Evolutionary conservation across 306 rosid genomes (phyloP).

Genomic region (Fagus crenata): DNA sequence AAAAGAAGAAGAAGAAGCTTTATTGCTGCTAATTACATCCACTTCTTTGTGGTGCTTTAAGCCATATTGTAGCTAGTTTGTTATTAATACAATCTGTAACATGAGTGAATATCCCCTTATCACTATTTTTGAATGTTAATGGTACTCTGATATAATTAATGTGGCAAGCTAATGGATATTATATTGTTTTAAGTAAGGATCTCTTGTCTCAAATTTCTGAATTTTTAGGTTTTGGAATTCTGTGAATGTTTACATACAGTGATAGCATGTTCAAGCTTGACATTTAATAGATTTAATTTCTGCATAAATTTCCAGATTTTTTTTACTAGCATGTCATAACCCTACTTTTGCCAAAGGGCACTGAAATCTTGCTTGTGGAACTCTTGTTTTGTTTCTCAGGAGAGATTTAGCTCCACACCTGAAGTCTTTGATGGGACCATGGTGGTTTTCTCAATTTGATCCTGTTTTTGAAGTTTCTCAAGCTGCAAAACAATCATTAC

Average conservation of each 20-base stretch:
- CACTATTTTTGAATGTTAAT: background rate
- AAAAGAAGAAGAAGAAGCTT: background rate
- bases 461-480: slow-evolving; percentile 85
- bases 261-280: slow-evolving; percentile 6
- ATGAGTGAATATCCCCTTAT: background rate
- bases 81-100: background rate
- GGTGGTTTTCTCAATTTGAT: slow-evolving; percentile 99
- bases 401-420: slow-evolving; percentile 90
- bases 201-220: background rate
- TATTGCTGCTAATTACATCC: background rate
- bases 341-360: slow-evolving; percentile 6
- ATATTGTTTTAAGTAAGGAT: background rate
- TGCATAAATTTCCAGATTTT: background rate
- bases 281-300: slow-evolving; percentile 1
- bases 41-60: background rate
- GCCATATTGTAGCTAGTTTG: background rate
- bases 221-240: background rate
- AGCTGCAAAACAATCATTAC: slow-evolving; percentile 88
- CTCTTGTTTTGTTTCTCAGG: slow-evolving; percentile 48
- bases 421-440: slow-evolving; percentile 95
- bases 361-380: slow-evolving; percentile 25
- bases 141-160: background rate
- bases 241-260: background rate
- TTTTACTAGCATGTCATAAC: background rate
- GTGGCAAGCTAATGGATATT: background rate